Conservation (phyloP, 257 asterid genomes). For the Linaria vulgaris region DNA sequence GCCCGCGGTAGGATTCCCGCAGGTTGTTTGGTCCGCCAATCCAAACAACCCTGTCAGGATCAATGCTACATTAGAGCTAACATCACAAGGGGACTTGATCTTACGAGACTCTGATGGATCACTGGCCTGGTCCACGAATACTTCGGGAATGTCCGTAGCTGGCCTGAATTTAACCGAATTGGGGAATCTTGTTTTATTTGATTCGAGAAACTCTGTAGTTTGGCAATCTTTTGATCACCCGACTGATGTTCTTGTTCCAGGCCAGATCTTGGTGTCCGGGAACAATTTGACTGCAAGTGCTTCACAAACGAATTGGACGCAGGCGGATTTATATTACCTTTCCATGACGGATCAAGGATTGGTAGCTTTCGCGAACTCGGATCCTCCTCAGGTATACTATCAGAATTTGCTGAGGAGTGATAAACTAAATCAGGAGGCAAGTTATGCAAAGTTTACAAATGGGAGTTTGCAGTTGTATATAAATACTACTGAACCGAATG, state of each 20-base stretch:
- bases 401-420: fast-evolving
- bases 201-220: conserved; percentile 16
- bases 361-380: conserved; percentile 23
- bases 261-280: conserved; percentile 34
- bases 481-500: conserved; percentile 28
- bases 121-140: conserved; percentile 28
- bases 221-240: conserved; percentile 45
- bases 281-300: conserved; percentile 34
- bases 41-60: conserved; percentile 31
- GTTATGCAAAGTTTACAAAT: conserved; percentile 38
- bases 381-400: conserved; percentile 38
- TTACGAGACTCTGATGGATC: conserved; percentile 32
- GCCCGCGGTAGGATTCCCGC: conserved; percentile 40
- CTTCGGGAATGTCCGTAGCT: conserved; percentile 30
- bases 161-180: conserved; percentile 29
- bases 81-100: conserved; percentile 30
- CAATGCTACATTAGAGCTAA: conserved; percentile 30
- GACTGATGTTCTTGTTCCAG: conserved; percentile 33
- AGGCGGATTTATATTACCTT: conserved; percentile 29
- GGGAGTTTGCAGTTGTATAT: conserved; percentile 39
- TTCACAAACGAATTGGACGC: conserved; percentile 36
- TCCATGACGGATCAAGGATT: conserved; percentile 27
- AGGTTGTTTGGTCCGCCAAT: conserved; percentile 39
- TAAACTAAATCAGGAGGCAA: conserved; percentile 23
- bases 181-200: conserved; percentile 37